Evolutionary conservation across 139 green algal species (phyloP), one percentile per base, ranked within the genome.

Genomic region (Yamagishiella unicocca): DNA sequence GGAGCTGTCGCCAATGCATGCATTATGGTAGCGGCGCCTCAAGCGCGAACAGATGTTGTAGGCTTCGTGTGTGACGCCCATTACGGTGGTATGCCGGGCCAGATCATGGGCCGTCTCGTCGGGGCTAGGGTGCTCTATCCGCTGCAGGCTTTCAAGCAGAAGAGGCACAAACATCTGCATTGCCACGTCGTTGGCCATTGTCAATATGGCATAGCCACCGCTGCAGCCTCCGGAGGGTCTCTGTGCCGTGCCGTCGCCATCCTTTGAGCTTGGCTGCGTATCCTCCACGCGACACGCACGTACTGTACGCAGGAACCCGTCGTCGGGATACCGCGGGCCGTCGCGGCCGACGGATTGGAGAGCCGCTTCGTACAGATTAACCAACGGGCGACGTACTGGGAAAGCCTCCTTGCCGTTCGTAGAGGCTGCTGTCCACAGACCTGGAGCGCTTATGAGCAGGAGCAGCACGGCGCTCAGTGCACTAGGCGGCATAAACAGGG

Each of bases 141-240:
- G 46, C 1, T 80, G 45, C 33, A 87, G 82, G 82, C 82, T 80
- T 19, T 55, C 46, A 24, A 87, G 82, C 3, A 87, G 82, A n/a
- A 67, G 62, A 9, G 79, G 79, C n/a, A 85, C 31, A 3, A 85
- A 38, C 4, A 19, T 22, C 21, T 85, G 17, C 79, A 85, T 85
- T 27, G 40, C 40, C 0, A 64, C 2, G 3, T 67, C 9, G 80
- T 86, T 86, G 8, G n/a, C 80, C 43, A 86, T 66, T 19, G 80
- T 86, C 1, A 86, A 64, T 25, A 86, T 72, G 5, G 45, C 45
- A 43, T 54, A 86, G 33, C 64, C 27, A 17, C 55, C 45, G 37
- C 24, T 29, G 55, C 77, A 84, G 55, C 55, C 33, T 66, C 55
- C 55, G 55, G 10, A 29, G 55, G 55, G 14, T 29, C 14, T 19